phyloP scores from a whole-genome alignment of 2,329 filamentous ascomycete species.

The Drechslerella coelobrocha region DNA sequence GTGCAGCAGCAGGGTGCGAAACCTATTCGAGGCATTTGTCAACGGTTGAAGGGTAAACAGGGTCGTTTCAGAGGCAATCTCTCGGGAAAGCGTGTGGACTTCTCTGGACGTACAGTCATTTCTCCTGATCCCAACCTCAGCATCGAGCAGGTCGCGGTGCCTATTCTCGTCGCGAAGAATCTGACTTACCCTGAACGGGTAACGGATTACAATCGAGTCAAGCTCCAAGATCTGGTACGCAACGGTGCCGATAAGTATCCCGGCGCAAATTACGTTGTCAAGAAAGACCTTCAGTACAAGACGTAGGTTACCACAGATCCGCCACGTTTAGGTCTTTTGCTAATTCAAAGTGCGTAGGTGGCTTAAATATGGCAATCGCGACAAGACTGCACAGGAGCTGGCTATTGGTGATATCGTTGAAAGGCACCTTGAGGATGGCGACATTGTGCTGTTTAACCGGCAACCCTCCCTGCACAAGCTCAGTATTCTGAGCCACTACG shows the following conservation, averaged over 20 bases:
- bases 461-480: slow-evolving; percentile 98
- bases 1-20: slow-evolving; percentile 89
- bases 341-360: slow-evolving; percentile 58
- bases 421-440: slow-evolving; percentile 90
- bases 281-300: slow-evolving; percentile 73
- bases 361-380: slow-evolving; percentile 75
- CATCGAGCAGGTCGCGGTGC: slow-evolving; percentile 92
- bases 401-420: slow-evolving; percentile 88
- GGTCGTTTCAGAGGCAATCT: slow-evolving; percentile 96
- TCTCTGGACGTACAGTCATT: slow-evolving; percentile 96
- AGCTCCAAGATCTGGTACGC: slow-evolving; percentile 74
- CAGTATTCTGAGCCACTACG: slow-evolving; percentile 95
- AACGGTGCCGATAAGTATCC: slow-evolving; percentile 83
- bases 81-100: slow-evolving; percentile 97
- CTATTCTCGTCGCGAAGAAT: slow-evolving; percentile 89
- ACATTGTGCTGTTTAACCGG: slow-evolving; percentile 96
- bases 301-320: slow-evolving; percentile 57
- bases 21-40: slow-evolving; percentile 89
- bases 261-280: slow-evolving; percentile 82
- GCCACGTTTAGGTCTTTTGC: background rate
- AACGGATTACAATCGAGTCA: slow-evolving; percentile 82
- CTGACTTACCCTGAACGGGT: slow-evolving; percentile 93
- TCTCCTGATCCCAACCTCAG: slow-evolving; percentile 93
- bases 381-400: slow-evolving; percentile 75
- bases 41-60: slow-evolving; percentile 95